Evolutionary conservation across 2,329 filamentous ascomycete genomes (phyloP).

Genomic region (Bipolaris victoriae): DNA sequence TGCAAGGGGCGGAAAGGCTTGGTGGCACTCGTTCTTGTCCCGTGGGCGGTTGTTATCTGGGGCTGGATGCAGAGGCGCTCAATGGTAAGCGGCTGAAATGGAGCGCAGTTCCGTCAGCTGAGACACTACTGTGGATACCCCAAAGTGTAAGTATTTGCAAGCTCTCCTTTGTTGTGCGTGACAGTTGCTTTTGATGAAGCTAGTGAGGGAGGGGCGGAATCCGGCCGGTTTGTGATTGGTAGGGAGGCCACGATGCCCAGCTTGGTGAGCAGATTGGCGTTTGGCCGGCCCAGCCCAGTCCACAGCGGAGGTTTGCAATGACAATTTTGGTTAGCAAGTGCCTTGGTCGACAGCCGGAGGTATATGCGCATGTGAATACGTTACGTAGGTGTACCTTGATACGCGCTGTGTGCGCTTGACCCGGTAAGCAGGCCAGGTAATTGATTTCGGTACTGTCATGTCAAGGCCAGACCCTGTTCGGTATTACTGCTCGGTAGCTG

Average conservation of each 20-base stretch:
- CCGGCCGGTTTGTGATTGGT: constrained; percentile 10
- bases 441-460: not conserved
- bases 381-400: no score
- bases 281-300: constrained; percentile 1
- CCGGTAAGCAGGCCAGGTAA: not conserved
- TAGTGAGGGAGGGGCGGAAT: constrained; percentile 14
- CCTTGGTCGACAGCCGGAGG: not conserved
- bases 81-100: constrained; percentile 15
- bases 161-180: constrained; percentile 3
- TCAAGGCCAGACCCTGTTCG: not conserved
- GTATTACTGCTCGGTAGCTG: not conserved
- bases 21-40: constrained; percentile 7
- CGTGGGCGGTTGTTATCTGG: constrained; percentile 6
- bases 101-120: constrained; percentile 18
- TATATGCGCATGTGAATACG: no score
- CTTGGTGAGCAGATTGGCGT: constrained; percentile 26
- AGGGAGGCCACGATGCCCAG: constrained; percentile 20
- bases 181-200: constrained; percentile 25
- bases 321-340: constrained; percentile 12
- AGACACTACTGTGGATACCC: constrained; percentile 17
- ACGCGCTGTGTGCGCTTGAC: not conserved
- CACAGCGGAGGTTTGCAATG: constrained; percentile 16
- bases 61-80: constrained; percentile 1
- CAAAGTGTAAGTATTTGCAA: no score
- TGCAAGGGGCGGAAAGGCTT: constrained; percentile 22